Evolutionary conservation across 495 filamentous ascomycete genomes (phyloP), one percentile per base, ranked within the genome.

Genomic region (Aspergillus hancockii): DNA sequence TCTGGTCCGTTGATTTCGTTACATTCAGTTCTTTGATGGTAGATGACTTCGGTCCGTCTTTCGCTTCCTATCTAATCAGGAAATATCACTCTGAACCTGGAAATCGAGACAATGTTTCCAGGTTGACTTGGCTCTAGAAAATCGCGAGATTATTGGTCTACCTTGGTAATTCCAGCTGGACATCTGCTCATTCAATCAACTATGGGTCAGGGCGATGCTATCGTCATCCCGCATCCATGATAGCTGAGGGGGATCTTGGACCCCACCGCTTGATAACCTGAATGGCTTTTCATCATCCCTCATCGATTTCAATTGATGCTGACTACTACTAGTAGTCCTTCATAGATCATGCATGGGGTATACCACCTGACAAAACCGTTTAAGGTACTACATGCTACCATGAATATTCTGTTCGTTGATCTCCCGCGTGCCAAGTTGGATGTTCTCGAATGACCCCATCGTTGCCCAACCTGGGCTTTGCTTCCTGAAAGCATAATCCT

Each of bases 141-240:
- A 5, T 1, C 34, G 25, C 25, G 25, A 28, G 7, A 28, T 7
- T 7, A 28, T 28, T 28, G 7, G 25, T 7, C 25, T 28, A 28
- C 25, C 25, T 28, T 28, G 25, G 3, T 28, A 28, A 28, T 28
- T 28, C 3, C 25, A 28, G 25, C 25, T 28, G 25, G 3, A 28
- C 25, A 28, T 28, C n/a, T n/a, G n/a, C n/a, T 16, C 16, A 41
- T 41, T 41, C 38, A 41, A 41, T 6, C 38, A 9, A 5, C 4
- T 14, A 9, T 14, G 32, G 13, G 13, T 8, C 8, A 36, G 8
- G 32, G 32, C 23, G 23, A 52, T 34, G 40, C 36, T 59, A 45
- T 50, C 57, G 51, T 59, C 57, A 59, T 59, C 49, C 41, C 51
- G 57, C 41, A 41, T 53, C 14, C 25, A 28, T 28, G 25, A 28